Conservation (phyloP, 768 basidiomycete genomes). For the Naganishia vishniacii region DNA sequence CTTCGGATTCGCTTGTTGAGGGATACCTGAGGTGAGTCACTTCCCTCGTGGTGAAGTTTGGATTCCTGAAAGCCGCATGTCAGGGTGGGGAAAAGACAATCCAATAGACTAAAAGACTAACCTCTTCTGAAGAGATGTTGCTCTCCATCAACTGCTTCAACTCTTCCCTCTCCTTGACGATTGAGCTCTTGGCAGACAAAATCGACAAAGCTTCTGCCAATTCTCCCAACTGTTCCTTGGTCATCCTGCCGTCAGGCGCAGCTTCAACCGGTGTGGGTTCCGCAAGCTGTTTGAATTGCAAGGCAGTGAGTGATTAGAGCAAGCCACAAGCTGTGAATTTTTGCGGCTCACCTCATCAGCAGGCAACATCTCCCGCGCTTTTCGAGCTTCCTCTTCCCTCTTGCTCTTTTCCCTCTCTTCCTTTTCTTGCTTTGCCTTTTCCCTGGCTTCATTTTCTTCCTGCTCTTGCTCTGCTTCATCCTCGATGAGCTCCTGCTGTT, state of each 20-base stretch:
- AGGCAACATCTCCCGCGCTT: slow-evolving; percentile 76
- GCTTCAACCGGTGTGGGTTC: slow-evolving; percentile 24
- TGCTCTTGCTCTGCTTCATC: slow-evolving; percentile 98
- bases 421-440: slow-evolving; percentile 69
- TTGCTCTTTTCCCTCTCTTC: slow-evolving; percentile 71
- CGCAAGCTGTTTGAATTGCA: slow-evolving; percentile 27
- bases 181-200: slow-evolving; percentile 85
- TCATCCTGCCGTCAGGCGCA: slow-evolving; percentile 77
- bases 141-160: slow-evolving; percentile 87
- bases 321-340: too few species aligned
- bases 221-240: slow-evolving; percentile 88
- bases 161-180: slow-evolving; percentile 92
- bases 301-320: too few species aligned
- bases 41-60: slow-evolving; percentile 45
- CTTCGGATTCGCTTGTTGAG: slow-evolving; percentile 89
- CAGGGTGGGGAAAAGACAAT: not conserved
- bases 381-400: slow-evolving; percentile 61
- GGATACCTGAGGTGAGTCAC: slow-evolving; percentile 56
- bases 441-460: slow-evolving; percentile 48
- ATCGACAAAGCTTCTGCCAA: slow-evolving; percentile 84
- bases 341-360: slow-evolving; percentile 68
- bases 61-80: slow-evolving; percentile 48
- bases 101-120: slow-evolving; percentile 49
- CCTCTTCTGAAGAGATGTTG: slow-evolving; percentile 82
- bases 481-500: slow-evolving; percentile 98